Conservation (phyloP, 2,329 filamentous ascomycete genomes). For the Thielaviopsis euricoi region DNA sequence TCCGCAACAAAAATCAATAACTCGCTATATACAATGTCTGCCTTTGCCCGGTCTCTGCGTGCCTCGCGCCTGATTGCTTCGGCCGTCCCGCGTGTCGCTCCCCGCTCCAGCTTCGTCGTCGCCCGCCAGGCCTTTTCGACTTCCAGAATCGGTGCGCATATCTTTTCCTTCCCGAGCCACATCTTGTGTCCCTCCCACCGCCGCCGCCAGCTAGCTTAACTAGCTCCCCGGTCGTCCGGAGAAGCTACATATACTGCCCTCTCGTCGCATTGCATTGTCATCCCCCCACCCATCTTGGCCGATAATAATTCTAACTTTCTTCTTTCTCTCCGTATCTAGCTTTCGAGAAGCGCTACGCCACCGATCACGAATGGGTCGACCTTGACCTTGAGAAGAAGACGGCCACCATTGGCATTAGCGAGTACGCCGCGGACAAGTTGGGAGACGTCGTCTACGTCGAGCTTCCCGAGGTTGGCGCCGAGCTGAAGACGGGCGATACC, state of each 20-base stretch:
- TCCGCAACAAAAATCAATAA: slow-evolving; percentile 7
- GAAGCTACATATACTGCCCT: neutral
- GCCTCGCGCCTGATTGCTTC: slow-evolving; percentile 25
- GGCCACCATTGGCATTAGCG: slow-evolving; percentile 69
- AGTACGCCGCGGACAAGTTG: slow-evolving; percentile 80
- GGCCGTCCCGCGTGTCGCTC: slow-evolving; percentile 23
- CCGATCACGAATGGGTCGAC: slow-evolving; percentile 98
- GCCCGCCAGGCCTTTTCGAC: slow-evolving; percentile 26
- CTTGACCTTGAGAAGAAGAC: slow-evolving; percentile 66
- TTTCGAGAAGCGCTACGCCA: slow-evolving; percentile 70
- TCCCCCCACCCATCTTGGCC: too few relatives aligned
- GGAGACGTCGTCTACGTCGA: slow-evolving; percentile 97
- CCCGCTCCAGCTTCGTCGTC: slow-evolving; percentile 25
- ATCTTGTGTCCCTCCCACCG: neutral
- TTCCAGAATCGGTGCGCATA: slow-evolving; percentile 21
- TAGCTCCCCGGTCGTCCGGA: too few relatives aligned
- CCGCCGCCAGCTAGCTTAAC: neutral
- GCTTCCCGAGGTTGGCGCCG: slow-evolving; percentile 56
- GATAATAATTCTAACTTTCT: slow-evolving; percentile 4
- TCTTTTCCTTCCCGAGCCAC: neutral
- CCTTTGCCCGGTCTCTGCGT: slow-evolving; percentile 40
- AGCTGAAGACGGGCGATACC: slow-evolving; percentile 59
- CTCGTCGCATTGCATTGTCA: too few relatives aligned
- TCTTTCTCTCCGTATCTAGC: slow-evolving; percentile 23
- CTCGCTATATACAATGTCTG: slow-evolving; percentile 32